Percentiles rank a stretch among this genome's conserved stretches.
These are phyloP conservation scores for Colletotrichum sp. DNA, from an alignment of 2,329 filamentous ascomycete species.

Conservation along the genomic window DNA sequence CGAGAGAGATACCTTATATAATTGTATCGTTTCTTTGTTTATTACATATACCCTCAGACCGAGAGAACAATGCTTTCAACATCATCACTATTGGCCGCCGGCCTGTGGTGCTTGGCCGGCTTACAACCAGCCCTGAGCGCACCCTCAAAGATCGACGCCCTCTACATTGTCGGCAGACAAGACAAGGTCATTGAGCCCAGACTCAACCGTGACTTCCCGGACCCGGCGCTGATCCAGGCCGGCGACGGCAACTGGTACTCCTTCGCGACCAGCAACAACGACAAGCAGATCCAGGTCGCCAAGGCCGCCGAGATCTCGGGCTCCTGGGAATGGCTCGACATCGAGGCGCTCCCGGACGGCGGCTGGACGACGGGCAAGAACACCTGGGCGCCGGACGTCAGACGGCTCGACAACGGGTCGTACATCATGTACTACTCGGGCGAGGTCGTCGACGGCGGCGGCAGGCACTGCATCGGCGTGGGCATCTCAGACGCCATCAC, in stretches of 20 bases:
- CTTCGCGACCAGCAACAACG: constrained; percentile 59
- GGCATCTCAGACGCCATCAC: constrained; percentile 50
- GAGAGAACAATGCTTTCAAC: constrained; percentile 4
- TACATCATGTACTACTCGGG: constrained; percentile 68
- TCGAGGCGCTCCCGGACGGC: constrained; percentile 60
- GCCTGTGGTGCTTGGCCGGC: background rate
- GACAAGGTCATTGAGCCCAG: background rate
- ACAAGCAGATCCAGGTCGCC: constrained; percentile 59
- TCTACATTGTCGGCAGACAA: constrained; percentile 7
- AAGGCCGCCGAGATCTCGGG: constrained; percentile 50
- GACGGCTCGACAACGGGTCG: constrained; percentile 49
- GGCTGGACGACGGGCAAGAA: constrained; percentile 59
- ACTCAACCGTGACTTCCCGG: constrained; percentile 54
- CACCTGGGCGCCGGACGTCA: constrained; percentile 68
- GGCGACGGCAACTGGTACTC: constrained; percentile 58
- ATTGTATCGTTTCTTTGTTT: background rate
- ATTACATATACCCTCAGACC: background rate
- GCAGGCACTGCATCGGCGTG: constrained; percentile 63
- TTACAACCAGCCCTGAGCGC: background rate
- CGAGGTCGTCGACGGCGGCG: constrained; percentile 39
- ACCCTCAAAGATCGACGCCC: background rate
- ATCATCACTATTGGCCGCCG: constrained; percentile 8
- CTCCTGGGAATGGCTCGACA: constrained; percentile 51
- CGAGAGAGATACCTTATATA: background rate
- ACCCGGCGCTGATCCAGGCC: constrained; percentile 56